Base-by-base conservation (phyloP, 2,329 filamentous ascomycete genomes). In the Gliomastix tumulicola region DNA sequence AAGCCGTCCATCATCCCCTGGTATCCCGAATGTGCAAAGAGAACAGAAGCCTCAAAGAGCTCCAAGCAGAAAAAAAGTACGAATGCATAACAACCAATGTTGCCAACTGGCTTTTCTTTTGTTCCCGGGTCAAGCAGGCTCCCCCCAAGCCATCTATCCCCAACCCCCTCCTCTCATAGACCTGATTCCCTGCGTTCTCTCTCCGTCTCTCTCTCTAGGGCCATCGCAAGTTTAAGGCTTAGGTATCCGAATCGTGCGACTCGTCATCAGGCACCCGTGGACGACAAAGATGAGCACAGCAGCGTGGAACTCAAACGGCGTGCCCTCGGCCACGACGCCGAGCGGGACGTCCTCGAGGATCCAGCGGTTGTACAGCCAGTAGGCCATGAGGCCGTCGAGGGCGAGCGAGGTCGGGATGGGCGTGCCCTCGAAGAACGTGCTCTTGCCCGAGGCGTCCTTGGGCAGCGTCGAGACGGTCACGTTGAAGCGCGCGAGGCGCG, bases 201-300 rank as follows among this genome's bases (percentile, higher is more conserved):
- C n/a, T n/a, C n/a, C n/a, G n/a, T n/a, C n/a, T n/a, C n/a, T n/a
- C n/a, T n/a, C n/a, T n/a, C n/a, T n/a, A n/a, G n/a, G n/a, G n/a
- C n/a, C n/a, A n/a, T n/a, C n/a, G n/a, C 17, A 8, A 10, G 21
- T 12, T 58, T 62, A 82, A 40, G 76, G 88, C 76, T 98, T 98
- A 13, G 92, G 92, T 47, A 98, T 88, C 57, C 92, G 87, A 53
- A 98, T 79, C 21, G 81, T 90, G 74, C 90, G 94, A 68, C 88
- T 95, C 45, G 90, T 84, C 92, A 98, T 97, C 54, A 92, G 64
- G 56, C 85, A 94, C 16, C 89, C 92, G 57, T 94, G 88, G n/a
- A 88, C 49, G 41, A 94, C 69, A 62, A 96, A 98, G 41, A 97
- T 53, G 18, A 80, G 62, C 7, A 83, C 86, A 4, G 84, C 70